phyloP scores from a whole-genome alignment of 75 land plant genomes.

The Ceratopteris richardii region DNA sequence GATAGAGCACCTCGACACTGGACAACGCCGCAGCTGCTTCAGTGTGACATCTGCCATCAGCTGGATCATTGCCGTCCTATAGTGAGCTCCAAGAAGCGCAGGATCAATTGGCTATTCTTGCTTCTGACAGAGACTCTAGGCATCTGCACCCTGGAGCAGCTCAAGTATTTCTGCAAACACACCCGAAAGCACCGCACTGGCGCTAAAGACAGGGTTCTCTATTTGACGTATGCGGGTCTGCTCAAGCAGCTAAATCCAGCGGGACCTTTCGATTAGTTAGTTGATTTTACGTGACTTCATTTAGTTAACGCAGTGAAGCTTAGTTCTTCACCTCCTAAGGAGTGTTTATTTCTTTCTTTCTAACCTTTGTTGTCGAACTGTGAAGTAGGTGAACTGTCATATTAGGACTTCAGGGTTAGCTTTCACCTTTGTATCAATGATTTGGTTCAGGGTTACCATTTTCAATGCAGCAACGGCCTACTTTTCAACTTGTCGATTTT shows the following conservation, averaged over 20 bases:
- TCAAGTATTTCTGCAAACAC: conserved; percentile 44
- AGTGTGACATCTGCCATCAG: conserved; percentile 28
- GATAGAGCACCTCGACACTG: conserved; percentile 34
- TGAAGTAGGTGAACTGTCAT: neutral
- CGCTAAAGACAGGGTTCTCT: conserved; percentile 37
- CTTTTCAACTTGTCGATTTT: too few relatives aligned
- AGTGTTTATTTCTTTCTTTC: neutral
- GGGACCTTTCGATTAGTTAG: conserved; percentile 9
- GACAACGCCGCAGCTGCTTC: conserved; percentile 33
- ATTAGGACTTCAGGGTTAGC: too few relatives aligned
- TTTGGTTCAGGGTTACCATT: too few relatives aligned
- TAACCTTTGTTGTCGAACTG: neutral
- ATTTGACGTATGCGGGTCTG: conserved; percentile 37
- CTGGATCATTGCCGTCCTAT: conserved; percentile 29
- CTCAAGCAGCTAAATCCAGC: conserved; percentile 40
- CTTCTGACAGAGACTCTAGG: conserved; percentile 36
- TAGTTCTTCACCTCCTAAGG: neutral
- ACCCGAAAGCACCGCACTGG: conserved; percentile 37
- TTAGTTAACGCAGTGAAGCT: too few relatives aligned
- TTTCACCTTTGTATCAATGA: too few relatives aligned
- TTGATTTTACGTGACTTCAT: too few relatives aligned
- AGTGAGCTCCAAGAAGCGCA: conserved; percentile 20
- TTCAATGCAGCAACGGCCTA: too few relatives aligned
- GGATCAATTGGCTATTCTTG: conserved; percentile 38
- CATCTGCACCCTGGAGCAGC: conserved; percentile 39